Percentiles rank a stretch among this genome's conserved stretches.
Conservation (phyloP, 2,329 filamentous ascomycete genomes). For the Curvularia eragrostidis region DNA sequence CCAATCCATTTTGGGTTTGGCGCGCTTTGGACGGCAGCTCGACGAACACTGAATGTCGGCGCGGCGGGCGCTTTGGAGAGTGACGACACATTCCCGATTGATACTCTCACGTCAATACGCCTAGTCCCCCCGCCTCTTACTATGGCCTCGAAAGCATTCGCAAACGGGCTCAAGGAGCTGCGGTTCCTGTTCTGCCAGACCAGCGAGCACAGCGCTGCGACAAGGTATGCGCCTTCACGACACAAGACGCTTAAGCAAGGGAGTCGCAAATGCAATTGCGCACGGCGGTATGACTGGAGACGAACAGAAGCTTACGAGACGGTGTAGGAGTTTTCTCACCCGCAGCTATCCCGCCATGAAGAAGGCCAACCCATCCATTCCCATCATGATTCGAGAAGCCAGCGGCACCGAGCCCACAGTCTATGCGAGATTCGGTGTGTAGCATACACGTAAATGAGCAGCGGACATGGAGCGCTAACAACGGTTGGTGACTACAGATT, state of each 20-base stretch:
- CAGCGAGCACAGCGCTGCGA: slow-evolving; percentile 85
- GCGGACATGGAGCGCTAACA: slow-evolving; percentile 4
- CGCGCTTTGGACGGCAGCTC: slow-evolving; percentile 23
- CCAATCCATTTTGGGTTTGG: slow-evolving; percentile 17
- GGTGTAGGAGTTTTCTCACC: slow-evolving; percentile 79
- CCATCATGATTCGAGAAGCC: slow-evolving; percentile 95
- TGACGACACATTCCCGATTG: slow-evolving; percentile 26
- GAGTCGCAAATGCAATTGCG: slow-evolving; percentile 5
- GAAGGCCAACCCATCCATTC: slow-evolving; percentile 93
- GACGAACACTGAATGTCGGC: slow-evolving; percentile 24
- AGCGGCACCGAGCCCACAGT: slow-evolving; percentile 82
- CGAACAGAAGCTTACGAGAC: slow-evolving; percentile 12
- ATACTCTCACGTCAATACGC: slow-evolving; percentile 5
- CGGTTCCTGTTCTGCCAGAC: slow-evolving; percentile 98
- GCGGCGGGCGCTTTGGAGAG: slow-evolving; percentile 4
- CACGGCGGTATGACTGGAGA: not conserved
- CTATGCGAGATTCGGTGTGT: slow-evolving; percentile 88
- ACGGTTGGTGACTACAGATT: slow-evolving; percentile 54
- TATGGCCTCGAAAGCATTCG: slow-evolving; percentile 92
- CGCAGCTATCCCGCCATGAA: slow-evolving; percentile 98
- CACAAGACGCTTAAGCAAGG: not conserved
- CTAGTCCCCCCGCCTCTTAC: not conserved
- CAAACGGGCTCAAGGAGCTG: slow-evolving; percentile 87
- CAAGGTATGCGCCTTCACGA: slow-evolving; percentile 66
- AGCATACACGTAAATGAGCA: not conserved